Base-by-base conservation (phyloP, 106 monocot genomes). In the Dioscorea dumetorum region DNA sequence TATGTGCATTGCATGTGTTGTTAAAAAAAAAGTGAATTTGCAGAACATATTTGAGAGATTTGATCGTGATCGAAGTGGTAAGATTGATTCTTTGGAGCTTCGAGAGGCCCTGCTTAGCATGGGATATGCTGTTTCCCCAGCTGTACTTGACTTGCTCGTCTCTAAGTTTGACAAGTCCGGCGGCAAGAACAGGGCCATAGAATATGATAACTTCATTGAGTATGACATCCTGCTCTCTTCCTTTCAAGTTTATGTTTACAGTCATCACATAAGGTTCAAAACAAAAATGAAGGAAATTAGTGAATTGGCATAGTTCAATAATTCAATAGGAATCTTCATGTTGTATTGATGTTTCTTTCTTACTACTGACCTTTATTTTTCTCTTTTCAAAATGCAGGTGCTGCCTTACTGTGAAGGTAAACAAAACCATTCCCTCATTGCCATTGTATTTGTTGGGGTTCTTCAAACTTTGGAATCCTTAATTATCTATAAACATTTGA, bases 191-290 rank as follows among this genome's bases (percentile, higher is more conserved):
- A 90, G 61, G 58, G 86, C 89, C 22, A 83, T 99, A 23, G 97
- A 99, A 70, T 99, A 99, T 61, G 97, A 99, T 62, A 92, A 85
- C 77, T 99, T 99, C 79, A 99, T 99, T 4, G 97, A 99, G 92
- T 99, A 88, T 76, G 86, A 62, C 9, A 48, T 33, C 18, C 61
- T 22, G 22, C 49, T 18, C 48, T 50, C 34, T 33, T 58, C 54
- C 51, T 64, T 17, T 3, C 11, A 28, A 28, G 28, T 28, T 28
- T 3, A 28, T 28, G 28, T 28, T 28, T 28, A 28, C 28, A 28
- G 28, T 28, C 3, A 28, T 1, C 28, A 1, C 28, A 28, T 28
- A 28, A 28, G 28, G 28, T 28, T 28, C 28, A 28, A 1, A 28
- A 28, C 28, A 28, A 28, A n/a, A 28, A 28, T 28, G 28, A 28